phyloP scores from a whole-genome alignment of 306 rosid species.

The Inga laurina region DNA sequence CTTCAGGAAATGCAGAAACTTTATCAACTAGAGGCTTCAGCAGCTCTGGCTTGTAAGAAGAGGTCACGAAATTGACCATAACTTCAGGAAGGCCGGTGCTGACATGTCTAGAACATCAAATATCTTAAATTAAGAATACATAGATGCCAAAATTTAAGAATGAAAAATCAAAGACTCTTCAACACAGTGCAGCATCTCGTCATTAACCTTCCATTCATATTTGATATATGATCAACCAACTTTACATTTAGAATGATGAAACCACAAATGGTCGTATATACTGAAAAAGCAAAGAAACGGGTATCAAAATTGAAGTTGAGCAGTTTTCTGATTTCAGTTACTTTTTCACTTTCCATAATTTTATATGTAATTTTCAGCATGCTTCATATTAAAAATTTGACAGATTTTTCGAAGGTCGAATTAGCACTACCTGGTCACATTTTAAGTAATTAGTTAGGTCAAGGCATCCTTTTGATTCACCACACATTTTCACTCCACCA shows the following conservation, averaged over 20 bases:
- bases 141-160: slow-evolving; percentile 1
- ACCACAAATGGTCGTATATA: background rate
- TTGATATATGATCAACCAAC: background rate
- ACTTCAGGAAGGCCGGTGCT: slow-evolving; percentile 71
- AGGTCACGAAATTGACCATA: slow-evolving; percentile 96
- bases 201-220: slow-evolving; percentile 10
- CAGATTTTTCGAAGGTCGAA: background rate
- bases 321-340: background rate
- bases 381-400: background rate
- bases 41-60: slow-evolving; percentile 77
- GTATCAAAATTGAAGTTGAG: background rate
- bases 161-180: background rate
- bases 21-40: slow-evolving; percentile 71
- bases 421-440: background rate
- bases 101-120: slow-evolving; percentile 59
- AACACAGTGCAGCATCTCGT: background rate
- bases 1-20: slow-evolving; percentile 78
- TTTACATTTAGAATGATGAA: background rate
- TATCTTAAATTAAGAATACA: slow-evolving; percentile 13
- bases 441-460: background rate
- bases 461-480: background rate
- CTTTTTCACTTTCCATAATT: background rate
- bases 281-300: background rate
- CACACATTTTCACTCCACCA: background rate
- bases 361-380: background rate